Conservation (phyloP, 768 basidiomycete species). For the Tricholomella constricta region DNA sequence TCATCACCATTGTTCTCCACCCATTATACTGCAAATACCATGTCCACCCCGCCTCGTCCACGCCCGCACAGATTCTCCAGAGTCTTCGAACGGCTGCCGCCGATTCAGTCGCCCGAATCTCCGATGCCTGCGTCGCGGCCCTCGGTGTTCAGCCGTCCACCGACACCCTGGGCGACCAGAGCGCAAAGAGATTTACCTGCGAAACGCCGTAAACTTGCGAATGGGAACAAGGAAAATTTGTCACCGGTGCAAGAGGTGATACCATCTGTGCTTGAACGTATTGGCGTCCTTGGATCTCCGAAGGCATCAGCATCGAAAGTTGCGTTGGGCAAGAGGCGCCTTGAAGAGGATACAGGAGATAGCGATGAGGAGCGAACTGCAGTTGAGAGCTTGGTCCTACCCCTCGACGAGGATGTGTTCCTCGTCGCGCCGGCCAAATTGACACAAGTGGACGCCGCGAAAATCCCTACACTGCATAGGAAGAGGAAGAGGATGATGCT, state of each 20-base stretch:
- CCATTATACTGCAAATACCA: neutral
- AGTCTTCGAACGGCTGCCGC: constrained; percentile 11
- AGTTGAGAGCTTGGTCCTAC: constrained; percentile 9
- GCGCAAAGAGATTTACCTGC: constrained; percentile 25
- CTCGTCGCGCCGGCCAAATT: neutral
- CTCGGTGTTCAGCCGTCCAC: constrained; percentile 19
- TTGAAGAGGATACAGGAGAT: constrained; percentile 37
- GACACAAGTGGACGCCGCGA: neutral
- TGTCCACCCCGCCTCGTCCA: constrained; percentile 1
- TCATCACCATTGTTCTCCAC: neutral
- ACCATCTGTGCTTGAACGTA: constrained; percentile 47
- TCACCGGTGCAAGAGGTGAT: constrained; percentile 36
- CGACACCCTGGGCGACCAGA: constrained; percentile 32
- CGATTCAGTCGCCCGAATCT: constrained; percentile 17
- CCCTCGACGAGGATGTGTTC: constrained; percentile 16
- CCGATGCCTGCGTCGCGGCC: constrained; percentile 19
- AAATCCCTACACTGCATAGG: constrained; percentile 6
- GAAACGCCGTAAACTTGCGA: constrained; percentile 38
- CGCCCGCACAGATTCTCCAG: constrained; percentile 16
- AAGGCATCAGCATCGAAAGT: constrained; percentile 2
- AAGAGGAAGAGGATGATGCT: constrained; percentile 45
- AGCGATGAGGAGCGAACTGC: constrained; percentile 34
- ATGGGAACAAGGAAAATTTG: constrained; percentile 62
- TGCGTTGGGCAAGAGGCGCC: constrained; percentile 47
- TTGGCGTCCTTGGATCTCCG: constrained; percentile 38